These are phyloP conservation scores for Kluyveromyces marxianus DNA, from an alignment of 1,139 yeast species.

Conservation along the genomic window DNA sequence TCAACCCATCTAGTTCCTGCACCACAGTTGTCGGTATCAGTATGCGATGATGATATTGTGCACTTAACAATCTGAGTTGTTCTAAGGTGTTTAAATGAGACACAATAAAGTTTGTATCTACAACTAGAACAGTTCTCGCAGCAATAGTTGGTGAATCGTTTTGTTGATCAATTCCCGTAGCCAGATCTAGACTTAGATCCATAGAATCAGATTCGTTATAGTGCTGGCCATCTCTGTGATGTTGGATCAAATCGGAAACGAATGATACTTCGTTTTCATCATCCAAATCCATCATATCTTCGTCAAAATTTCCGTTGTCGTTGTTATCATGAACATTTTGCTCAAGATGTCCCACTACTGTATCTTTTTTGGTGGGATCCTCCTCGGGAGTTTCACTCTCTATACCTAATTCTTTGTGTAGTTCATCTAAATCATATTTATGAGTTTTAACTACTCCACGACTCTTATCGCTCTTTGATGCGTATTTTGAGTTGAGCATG, in stretches of 20 bases:
- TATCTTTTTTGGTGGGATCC: too few species aligned
- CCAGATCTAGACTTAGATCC: not conserved
- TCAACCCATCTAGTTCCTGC: slow-evolving; percentile 74
- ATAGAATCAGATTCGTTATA: not conserved
- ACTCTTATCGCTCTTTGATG: not conserved
- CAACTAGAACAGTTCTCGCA: slow-evolving; percentile 37
- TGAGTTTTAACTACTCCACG: not conserved
- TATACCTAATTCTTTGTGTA: slow-evolving; percentile 1
- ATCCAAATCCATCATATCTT: slow-evolving; percentile 47
- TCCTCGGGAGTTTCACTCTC: not conserved
- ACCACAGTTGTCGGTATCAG: slow-evolving; percentile 66
- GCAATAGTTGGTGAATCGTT: not conserved
- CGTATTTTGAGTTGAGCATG: slow-evolving; percentile 3
- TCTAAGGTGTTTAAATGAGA: slow-evolving; percentile 55
- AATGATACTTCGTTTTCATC: slow-evolving; percentile 39
- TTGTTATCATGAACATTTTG: not conserved
- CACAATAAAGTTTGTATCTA: slow-evolving; percentile 74
- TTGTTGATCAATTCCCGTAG: not conserved
- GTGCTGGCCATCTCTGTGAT: slow-evolving; percentile 11
- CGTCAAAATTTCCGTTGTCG: slow-evolving; percentile 33
- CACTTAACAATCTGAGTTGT: slow-evolving; percentile 37
- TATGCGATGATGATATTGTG: slow-evolving; percentile 40
- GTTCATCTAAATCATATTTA: slow-evolving; percentile 2
- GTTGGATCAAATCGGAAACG: slow-evolving; percentile 38
- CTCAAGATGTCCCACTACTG: not conserved